These are phyloP conservation scores for Capsicum baccatum DNA, from an alignment of 257 asterid species.

Conservation along the genomic window DNA sequence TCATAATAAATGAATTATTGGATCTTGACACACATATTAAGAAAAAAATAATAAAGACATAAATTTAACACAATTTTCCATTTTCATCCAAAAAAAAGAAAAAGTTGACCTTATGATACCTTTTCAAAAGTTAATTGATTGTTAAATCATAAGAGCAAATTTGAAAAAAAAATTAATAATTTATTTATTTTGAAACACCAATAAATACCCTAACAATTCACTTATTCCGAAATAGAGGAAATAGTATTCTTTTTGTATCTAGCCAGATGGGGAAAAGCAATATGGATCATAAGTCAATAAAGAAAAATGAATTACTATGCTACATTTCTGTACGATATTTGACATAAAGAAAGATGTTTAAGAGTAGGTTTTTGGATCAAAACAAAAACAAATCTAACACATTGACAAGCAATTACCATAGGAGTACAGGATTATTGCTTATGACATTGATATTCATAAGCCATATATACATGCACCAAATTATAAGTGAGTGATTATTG, in stretches of 20 bases:
- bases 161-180: too few relatives aligned
- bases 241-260: background rate
- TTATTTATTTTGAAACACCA: too few relatives aligned
- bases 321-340: background rate
- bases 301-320: background rate
- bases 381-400: background rate
- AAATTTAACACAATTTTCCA: too few relatives aligned
- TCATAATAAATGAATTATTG: too few relatives aligned
- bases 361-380: background rate
- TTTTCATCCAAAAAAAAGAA: too few relatives aligned
- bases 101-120: too few relatives aligned
- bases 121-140: too few relatives aligned
- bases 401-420: background rate
- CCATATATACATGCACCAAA: background rate
- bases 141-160: too few relatives aligned
- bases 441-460: background rate
- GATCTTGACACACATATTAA: too few relatives aligned
- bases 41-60: too few relatives aligned
- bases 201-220: too few relatives aligned
- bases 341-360: background rate
- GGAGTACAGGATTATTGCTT: background rate
- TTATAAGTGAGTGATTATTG: background rate
- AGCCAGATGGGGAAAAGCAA: background rate
- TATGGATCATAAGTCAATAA: constrained; percentile 12
- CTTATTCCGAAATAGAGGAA: too few relatives aligned